Conservation (phyloP, 1,284 basidiomycete genomes). For the Somion occarium region DNA sequence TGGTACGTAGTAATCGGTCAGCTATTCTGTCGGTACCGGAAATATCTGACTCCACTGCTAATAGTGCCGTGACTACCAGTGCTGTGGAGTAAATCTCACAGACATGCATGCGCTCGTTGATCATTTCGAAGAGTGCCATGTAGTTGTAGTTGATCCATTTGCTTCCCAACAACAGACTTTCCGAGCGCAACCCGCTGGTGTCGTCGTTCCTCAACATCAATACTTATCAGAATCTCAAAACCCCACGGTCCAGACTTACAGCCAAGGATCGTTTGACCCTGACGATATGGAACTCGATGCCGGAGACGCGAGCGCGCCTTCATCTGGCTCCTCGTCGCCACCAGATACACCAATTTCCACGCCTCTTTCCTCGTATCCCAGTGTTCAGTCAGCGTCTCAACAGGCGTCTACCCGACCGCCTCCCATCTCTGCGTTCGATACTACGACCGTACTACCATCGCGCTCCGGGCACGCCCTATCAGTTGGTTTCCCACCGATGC, state of each 20-base stretch:
- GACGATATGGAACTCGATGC: slow-evolving; percentile 80
- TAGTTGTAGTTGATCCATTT: slow-evolving; percentile 65
- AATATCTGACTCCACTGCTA: slow-evolving; percentile 6
- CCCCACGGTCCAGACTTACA: slow-evolving; percentile 17
- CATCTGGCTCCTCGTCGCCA: slow-evolving; percentile 32
- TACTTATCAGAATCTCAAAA: slow-evolving; percentile 24
- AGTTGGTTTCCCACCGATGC: slow-evolving; percentile 19
- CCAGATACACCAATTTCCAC: slow-evolving; percentile 34
- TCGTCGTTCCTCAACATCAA: slow-evolving; percentile 36
- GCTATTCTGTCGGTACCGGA: slow-evolving; percentile 6
- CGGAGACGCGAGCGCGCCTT: slow-evolving; percentile 36
- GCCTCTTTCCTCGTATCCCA: slow-evolving; percentile 41
- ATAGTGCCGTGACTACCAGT: slow-evolving; percentile 78
- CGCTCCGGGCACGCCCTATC: slow-evolving; percentile 24
- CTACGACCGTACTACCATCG: slow-evolving; percentile 40
- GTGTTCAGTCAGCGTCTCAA: slow-evolving; percentile 25
- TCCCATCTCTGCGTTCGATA: slow-evolving; percentile 45
- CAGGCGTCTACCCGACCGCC: slow-evolving; percentile 23
- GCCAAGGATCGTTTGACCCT: slow-evolving; percentile 52
- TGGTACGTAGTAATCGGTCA: slow-evolving; percentile 38
- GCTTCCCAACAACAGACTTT: slow-evolving; percentile 30
- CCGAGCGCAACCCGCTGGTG: slow-evolving; percentile 24
- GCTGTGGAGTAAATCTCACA: slow-evolving; percentile 74
- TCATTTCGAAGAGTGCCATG: slow-evolving; percentile 83
- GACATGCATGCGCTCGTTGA: slow-evolving; percentile 84